Base-by-base conservation (phyloP, 306 rosid species). In the Trifolium repens region DNA sequence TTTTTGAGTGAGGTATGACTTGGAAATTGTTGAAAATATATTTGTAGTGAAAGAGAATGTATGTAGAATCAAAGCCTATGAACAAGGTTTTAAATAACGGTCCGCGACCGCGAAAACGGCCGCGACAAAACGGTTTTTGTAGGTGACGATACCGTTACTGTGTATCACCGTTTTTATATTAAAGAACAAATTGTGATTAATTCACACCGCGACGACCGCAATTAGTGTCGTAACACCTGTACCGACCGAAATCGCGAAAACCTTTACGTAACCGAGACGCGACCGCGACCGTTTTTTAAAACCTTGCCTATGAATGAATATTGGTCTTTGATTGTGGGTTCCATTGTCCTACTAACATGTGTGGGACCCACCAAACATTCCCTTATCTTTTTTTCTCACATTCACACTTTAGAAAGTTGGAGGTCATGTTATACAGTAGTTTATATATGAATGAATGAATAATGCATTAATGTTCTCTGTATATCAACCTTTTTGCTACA, bases 1-100 rank as follows among this genome's bases (percentile, higher is more conserved):
- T 86, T 83, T 57, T 75, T 69, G 53, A 87, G 81, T 81, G 84
- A 81, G 84, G 75, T 69, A 50, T 81, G 84, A 84, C 85, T 82
- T 84, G 73, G 76, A 81, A 73, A 74, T 83, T 77, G 77, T 75
- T 62, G 67, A 61, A 67, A 47, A 5, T 17, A 5, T 17, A 40
- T 9, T 46, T 60, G 22, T n/a, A 4, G 68, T 26, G 3, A 3
- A 1, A 27, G 3, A 1, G 32, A 27, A 26, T n/a, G n/a, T n/a
- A n/a, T n/a, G n/a, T 4, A 32, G 32, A 52, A 49, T 53, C 79
- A 75, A 76, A 42, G 46, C 7, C 55, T 71, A 7, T 49, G n/a
- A 30, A n/a, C n/a, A n/a, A n/a, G n/a, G n/a, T n/a, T n/a, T n/a
- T n/a, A n/a, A n/a, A n/a, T n/a, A n/a, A n/a, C n/a, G n/a, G n/a